A percentile compares a stretch with the other conserved stretches of the same genome.
These are phyloP conservation scores for Exophiala mesophila DNA, from an alignment of 2,329 filamentous ascomycete species.

Conservation along the genomic window DNA sequence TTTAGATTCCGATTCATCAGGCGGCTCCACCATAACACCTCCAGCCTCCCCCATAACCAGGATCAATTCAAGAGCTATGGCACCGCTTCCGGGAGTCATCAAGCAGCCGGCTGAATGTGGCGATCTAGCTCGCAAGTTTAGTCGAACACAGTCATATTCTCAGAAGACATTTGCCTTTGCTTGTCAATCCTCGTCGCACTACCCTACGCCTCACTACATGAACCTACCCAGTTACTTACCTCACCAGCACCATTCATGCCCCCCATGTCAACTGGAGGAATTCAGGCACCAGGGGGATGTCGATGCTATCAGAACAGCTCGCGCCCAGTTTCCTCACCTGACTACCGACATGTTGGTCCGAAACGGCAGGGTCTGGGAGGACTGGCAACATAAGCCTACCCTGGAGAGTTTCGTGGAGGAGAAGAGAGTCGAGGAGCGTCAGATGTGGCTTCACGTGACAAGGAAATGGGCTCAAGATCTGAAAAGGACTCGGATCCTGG, in stretches of 20 bases:
- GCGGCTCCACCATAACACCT: constrained; percentile 7
- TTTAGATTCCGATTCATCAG: constrained; percentile 19
- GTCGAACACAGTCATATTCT: constrained; percentile 13
- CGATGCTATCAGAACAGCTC: constrained; percentile 19
- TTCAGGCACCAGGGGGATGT: constrained; percentile 14
- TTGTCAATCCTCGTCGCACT: constrained; percentile 22
- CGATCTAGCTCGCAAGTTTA: constrained; percentile 12
- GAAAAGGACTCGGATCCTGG: constrained; percentile 23
- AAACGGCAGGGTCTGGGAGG: constrained; percentile 22
- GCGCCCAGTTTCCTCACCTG: constrained; percentile 21
- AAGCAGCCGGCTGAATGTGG: constrained; percentile 20
- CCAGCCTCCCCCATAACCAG: constrained; percentile 19
- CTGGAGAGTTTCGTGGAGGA: constrained; percentile 25
- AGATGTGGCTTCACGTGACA: constrained; percentile 25
- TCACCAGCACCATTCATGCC: constrained; percentile 26
- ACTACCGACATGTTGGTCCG: constrained; percentile 25
- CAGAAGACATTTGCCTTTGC: constrained; percentile 23
- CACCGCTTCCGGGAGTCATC: constrained; percentile 22
- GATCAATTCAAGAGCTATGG: constrained; percentile 10
- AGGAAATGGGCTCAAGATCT: constrained; percentile 27
- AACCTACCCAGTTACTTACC: constrained; percentile 23
- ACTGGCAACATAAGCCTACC: constrained; percentile 23
- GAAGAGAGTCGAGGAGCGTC: constrained; percentile 23
- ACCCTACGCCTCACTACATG: constrained; percentile 22
- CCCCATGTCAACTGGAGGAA: constrained; percentile 25